phyloP scores from a whole-genome alignment of 2,329 filamentous ascomycete genomes.

The Neophaeococcomyces mojaviensis region DNA sequence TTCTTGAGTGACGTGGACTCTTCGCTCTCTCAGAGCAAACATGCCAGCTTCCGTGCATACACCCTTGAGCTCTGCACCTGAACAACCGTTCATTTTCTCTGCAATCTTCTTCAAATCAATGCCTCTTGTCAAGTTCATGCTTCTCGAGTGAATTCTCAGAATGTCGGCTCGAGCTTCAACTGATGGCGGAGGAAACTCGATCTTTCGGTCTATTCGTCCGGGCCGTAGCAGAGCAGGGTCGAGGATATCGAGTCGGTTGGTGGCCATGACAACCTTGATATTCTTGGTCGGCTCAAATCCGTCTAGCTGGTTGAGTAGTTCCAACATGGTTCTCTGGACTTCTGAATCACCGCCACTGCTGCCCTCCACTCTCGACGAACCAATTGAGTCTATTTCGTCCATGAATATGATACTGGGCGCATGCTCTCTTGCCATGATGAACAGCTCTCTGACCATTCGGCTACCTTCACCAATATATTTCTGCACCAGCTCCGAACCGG shows the following conservation, averaged over 20 bases:
- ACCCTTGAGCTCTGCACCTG: conserved; percentile 94
- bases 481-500: conserved; percentile 90
- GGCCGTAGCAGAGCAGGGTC: conserved; percentile 90
- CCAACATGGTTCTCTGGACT: conserved; percentile 97
- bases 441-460: conserved; percentile 96
- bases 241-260: conserved; percentile 93
- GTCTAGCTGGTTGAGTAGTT: conserved; percentile 95
- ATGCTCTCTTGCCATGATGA: conserved; percentile 98
- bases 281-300: conserved; percentile 99
- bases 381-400: conserved; percentile 99
- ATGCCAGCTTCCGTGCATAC: conserved; percentile 98
- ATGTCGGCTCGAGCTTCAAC: conserved; percentile 96
- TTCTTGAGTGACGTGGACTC: conserved; percentile 97
- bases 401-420: conserved; percentile 99
- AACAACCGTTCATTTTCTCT: conserved; percentile 99
- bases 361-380: conserved; percentile 91
- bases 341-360: conserved; percentile 94
- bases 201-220: conserved; percentile 97
- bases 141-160: conserved; percentile 90
- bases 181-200: conserved; percentile 95
- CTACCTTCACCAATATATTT: conserved; percentile 99
- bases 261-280: conserved; percentile 99
- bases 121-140: conserved; percentile 96
- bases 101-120: conserved; percentile 98
- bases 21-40: conserved; percentile 89